phyloP scores from a whole-genome alignment of 1,139 yeast genomes.

The Blastobotrys ciferrii region DNA sequence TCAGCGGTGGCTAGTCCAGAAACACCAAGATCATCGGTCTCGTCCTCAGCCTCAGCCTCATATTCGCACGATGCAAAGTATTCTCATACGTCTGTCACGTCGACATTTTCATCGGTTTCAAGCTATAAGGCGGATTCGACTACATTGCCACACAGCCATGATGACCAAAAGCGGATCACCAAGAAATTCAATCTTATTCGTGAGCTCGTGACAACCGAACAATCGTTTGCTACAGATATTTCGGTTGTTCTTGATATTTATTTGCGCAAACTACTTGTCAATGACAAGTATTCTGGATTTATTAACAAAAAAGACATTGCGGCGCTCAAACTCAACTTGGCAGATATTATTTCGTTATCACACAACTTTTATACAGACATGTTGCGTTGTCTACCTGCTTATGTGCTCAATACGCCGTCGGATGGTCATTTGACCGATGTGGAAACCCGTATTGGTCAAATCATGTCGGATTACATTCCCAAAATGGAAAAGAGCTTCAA shows the following conservation, averaged over 20 bases:
- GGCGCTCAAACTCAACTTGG: conserved; percentile 34
- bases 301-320: conserved; percentile 32
- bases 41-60: neutral
- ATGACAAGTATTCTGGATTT: conserved; percentile 29
- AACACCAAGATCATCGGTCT: neutral
- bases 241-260: conserved; percentile 36
- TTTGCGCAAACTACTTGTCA: conserved; percentile 24
- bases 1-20: neutral
- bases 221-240: conserved; percentile 37
- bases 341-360: conserved; percentile 33
- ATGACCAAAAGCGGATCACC: conserved; percentile 26
- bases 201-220: conserved; percentile 39
- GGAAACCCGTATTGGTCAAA: conserved; percentile 35
- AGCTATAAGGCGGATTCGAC: neutral
- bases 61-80: conserved; percentile 1
- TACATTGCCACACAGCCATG: conserved; percentile 6
- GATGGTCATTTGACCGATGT: conserved; percentile 26
- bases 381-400: conserved; percentile 28
- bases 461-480: conserved; percentile 34
- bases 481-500: conserved; percentile 35
- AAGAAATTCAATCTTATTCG: conserved; percentile 34
- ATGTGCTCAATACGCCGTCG: conserved; percentile 22
- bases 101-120: conserved; percentile 1
- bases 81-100: neutral
- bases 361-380: conserved; percentile 31